Conservation (phyloP, 345 rosid genomes). For the Salix viminalis region DNA sequence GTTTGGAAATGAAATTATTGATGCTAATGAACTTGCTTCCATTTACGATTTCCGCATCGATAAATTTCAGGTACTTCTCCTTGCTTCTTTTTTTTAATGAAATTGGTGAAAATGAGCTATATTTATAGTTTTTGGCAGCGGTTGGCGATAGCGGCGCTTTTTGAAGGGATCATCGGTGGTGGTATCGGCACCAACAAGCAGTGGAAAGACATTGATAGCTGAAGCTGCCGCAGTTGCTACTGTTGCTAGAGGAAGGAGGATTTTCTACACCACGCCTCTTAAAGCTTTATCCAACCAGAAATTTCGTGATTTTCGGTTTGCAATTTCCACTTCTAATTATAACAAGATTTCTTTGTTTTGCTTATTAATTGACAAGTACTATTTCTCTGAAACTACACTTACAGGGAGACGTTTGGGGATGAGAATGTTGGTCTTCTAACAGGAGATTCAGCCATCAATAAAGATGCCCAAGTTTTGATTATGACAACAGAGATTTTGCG, state of each 20-base stretch:
- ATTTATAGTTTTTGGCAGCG: constrained; percentile 36
- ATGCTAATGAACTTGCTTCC: constrained; percentile 68
- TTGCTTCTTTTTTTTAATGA: not conserved
- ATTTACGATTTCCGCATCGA: constrained; percentile 83
- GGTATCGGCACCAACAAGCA: constrained; percentile 95
- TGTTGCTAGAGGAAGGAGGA: constrained; percentile 67
- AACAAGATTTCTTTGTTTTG: not conserved
- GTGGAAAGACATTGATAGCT: constrained; percentile 95
- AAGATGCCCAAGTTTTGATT: constrained; percentile 76
- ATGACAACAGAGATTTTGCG: constrained; percentile 97
- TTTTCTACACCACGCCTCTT: constrained; percentile 92
- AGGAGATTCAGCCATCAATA: constrained; percentile 81
- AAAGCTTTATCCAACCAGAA: constrained; percentile 97
- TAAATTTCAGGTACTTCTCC: constrained; percentile 69
- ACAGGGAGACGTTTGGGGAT: constrained; percentile 85
- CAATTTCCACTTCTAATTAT: not conserved
- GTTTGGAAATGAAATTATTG: constrained; percentile 71
- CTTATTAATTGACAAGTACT: not conserved
- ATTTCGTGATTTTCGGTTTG: constrained; percentile 87
- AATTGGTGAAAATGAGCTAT: not conserved
- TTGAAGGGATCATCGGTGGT: constrained; percentile 81
- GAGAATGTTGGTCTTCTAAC: constrained; percentile 87
- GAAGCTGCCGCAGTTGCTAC: constrained; percentile 96
- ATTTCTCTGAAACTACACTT: not conserved
- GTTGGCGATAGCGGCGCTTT: constrained; percentile 71